Evolutionary conservation across 1,284 basidiomycete species (phyloP).

Genomic region (Hypsizygus ulmarius): DNA sequence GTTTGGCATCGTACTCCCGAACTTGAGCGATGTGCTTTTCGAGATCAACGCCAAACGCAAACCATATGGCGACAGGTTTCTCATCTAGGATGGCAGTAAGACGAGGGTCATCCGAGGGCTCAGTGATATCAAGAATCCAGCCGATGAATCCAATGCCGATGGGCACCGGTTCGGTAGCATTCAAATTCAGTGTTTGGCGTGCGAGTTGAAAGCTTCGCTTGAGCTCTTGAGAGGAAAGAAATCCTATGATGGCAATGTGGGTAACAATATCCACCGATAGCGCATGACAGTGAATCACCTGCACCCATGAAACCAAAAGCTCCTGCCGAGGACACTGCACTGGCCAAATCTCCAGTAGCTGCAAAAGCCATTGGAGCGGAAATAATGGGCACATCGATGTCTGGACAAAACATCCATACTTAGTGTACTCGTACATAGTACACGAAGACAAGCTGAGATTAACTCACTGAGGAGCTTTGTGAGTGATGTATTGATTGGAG

Average conservation of each 20-base stretch:
- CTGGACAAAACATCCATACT: neutral
- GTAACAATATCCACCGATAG: neutral
- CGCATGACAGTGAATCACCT: neutral
- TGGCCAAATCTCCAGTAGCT: slow-evolving; percentile 6
- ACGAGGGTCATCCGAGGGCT: slow-evolving; percentile 26
- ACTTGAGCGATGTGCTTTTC: slow-evolving; percentile 31
- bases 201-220: slow-evolving; percentile 5
- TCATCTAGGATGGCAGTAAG: slow-evolving; percentile 27
- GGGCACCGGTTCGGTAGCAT: slow-evolving; percentile 22
- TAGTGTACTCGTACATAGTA: neutral
- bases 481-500: slow-evolving; percentile 8
- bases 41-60: slow-evolving; percentile 32
- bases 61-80: slow-evolving; percentile 28
- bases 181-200: slow-evolving; percentile 17
- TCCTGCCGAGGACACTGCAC: slow-evolving; percentile 11
- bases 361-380: slow-evolving; percentile 14
- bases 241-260: neutral
- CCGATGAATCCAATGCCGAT: slow-evolving; percentile 32
- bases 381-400: slow-evolving; percentile 10
- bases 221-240: slow-evolving; percentile 7
- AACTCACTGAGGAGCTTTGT: slow-evolving; percentile 11
- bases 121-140: slow-evolving; percentile 31
- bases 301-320: slow-evolving; percentile 15
- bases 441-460: neutral
- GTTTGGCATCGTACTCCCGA: slow-evolving; percentile 24